Percentiles rank a stretch among this genome's conserved stretches.
Conservation (phyloP, 768 basidiomycete genomes). For the Gyrodon lividus region DNA sequence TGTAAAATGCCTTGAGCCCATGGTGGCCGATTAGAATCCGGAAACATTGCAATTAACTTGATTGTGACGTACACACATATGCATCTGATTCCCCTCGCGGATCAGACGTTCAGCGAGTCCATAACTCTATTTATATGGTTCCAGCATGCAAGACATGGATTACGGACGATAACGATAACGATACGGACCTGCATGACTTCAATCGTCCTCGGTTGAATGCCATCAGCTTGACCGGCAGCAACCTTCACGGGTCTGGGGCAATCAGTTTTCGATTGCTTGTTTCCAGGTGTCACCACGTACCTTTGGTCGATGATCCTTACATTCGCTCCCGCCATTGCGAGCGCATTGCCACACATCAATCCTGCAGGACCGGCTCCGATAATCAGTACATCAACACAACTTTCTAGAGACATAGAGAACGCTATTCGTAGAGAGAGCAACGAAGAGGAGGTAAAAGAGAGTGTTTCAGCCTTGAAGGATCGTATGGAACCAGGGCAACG, state of each 20-base stretch:
- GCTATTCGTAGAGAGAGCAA: neutral
- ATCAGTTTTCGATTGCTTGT: neutral
- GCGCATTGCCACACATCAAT: conserved; percentile 65
- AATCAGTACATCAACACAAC: conserved; percentile 45
- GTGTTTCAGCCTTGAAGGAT: neutral
- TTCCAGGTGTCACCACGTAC: no score
- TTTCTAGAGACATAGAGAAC: conserved; percentile 23
- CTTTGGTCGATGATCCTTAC: conserved; percentile 50
- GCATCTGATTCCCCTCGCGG: conserved; percentile 65
- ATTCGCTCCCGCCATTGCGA: conserved; percentile 42
- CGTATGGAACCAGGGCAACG: no score
- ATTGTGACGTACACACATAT: conserved; percentile 53
- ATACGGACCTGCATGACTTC: conserved; percentile 49
- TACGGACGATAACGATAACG: conserved; percentile 18
- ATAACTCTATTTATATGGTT: conserved; percentile 54
- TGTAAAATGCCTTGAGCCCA: conserved; percentile 64
- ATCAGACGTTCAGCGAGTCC: conserved; percentile 67
- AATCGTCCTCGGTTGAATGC: conserved; percentile 54
- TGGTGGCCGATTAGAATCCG: neutral
- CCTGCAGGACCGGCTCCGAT: conserved; percentile 55
- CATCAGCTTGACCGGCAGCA: conserved; percentile 52
- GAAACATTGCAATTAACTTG: neutral
- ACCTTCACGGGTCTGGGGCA: conserved; percentile 38
- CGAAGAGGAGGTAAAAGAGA: neutral
- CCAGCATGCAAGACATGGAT: neutral